These are phyloP conservation scores for Colletotrichum cordylinicola DNA, from an alignment of 2,329 filamentous ascomycete species.

Conservation along the genomic window DNA sequence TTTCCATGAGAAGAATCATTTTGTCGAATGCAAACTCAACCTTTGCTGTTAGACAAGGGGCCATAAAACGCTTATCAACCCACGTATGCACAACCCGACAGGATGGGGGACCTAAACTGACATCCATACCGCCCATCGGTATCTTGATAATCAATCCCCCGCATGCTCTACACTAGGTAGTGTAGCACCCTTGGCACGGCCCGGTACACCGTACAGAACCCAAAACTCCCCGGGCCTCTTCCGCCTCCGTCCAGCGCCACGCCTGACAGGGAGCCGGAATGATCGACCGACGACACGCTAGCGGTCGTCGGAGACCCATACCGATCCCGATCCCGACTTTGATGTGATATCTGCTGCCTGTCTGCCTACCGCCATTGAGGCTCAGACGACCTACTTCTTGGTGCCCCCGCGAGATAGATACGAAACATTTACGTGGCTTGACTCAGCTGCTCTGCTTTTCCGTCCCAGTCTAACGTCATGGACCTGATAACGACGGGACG, in stretches of 20 bases:
- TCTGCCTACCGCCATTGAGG: not conserved
- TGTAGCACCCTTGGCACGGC: not conserved
- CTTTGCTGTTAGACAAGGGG: not conserved
- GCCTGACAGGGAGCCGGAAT: not conserved
- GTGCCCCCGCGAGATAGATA: not conserved
- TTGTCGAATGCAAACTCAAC: not conserved
- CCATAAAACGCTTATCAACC: not conserved
- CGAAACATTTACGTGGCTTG: not conserved
- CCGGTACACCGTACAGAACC: constrained; percentile 1
- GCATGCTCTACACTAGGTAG: not conserved
- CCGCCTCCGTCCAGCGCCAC: not conserved
- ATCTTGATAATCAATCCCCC: not conserved
- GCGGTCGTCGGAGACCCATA: not conserved
- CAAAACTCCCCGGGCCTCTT: not conserved
- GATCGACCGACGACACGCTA: not conserved
- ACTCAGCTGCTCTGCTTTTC: not conserved
- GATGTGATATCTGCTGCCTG: not conserved
- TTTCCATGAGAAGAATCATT: not conserved
- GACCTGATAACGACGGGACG: not conserved
- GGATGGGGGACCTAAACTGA: not conserved
- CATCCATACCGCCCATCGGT: not conserved
- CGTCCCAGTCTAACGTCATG: not conserved
- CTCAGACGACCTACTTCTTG: not conserved
- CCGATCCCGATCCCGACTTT: constrained; percentile 12
- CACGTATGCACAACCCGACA: not conserved